Conservation (phyloP, 2,329 filamentous ascomycete species). For the Epichloe brachyelytri region DNA sequence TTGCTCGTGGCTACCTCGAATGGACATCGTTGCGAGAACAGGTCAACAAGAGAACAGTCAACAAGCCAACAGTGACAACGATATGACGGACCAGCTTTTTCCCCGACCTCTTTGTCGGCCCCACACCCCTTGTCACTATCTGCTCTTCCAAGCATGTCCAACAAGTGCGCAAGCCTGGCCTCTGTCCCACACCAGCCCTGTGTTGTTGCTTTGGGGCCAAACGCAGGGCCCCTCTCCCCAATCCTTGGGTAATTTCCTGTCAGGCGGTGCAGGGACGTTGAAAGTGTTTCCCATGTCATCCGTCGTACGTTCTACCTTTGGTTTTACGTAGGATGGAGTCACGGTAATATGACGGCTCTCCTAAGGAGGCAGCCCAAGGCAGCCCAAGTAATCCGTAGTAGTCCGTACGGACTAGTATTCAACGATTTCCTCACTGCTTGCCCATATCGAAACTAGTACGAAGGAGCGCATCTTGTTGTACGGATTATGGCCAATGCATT, state of each 20-base stretch:
- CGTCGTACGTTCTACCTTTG: too few relatives aligned
- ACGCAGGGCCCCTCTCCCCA: neutral
- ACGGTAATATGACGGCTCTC: too few relatives aligned
- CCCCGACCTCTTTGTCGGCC: slow-evolving; percentile 1
- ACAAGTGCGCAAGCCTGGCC: neutral
- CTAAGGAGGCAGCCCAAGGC: too few relatives aligned
- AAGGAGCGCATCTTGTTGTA: too few relatives aligned
- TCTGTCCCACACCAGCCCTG: slow-evolving; percentile 7
- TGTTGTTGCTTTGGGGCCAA: neutral
- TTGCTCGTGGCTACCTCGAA: neutral
- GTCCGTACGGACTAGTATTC: too few relatives aligned
- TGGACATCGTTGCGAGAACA: neutral
- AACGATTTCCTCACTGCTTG: too few relatives aligned
- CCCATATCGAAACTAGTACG: too few relatives aligned
- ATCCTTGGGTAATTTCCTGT: slow-evolving; percentile 6
- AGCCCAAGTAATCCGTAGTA: too few relatives aligned
- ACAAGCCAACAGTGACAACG: neutral
- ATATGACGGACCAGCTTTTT: slow-evolving; percentile 3
- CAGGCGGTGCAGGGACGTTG: neutral
- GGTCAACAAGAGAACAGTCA: neutral
- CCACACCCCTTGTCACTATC: slow-evolving; percentile 1
- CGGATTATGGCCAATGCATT: too few relatives aligned
- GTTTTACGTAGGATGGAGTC: neutral
- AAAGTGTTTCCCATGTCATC: too few relatives aligned
- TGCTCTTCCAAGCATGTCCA: neutral